Evolutionary conservation across 257 asterid genomes (phyloP), one percentile per base, ranked within the genome.

Genomic region (Vinca minor): DNA sequence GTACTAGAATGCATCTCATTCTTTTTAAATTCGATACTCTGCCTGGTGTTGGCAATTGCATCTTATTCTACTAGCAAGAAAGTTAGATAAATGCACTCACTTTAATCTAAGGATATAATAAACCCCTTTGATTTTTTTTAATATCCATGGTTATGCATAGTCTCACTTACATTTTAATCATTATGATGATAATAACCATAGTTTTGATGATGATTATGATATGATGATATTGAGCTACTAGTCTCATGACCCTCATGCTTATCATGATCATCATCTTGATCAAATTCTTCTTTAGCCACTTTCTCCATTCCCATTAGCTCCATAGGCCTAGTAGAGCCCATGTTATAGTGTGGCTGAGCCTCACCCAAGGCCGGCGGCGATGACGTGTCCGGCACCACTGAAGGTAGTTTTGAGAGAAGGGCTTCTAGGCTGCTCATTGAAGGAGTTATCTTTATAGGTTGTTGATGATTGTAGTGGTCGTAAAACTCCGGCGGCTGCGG

Each of bases 371-470:
- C 58, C 5, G 71, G 48, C 5, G 71, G 32, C 0, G 92, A 21
- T 1, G 87, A 13, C 2, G 58, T 34, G 1, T n/a, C n/a, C n/a
- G 89, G 89, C 42, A 68, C 80, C 35, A 93, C 98, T 0, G 96
- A 85, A 4, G 98, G 98, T 0, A 93, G 85, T 38, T 93, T 93
- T 4, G 98, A 93, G 53, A 93, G 86, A 53, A 93, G 95, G 70
- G 98, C 95, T 66, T 93, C 97, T 0, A 93, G 96, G 74, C 98
- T 93, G 75, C 87, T 93, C 98, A 93, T 89, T 3, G 98, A 93
- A 0, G 96, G 98, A 17, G 97, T 71, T 20, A 92, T 79, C 49
- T 78, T 87, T 85, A 87, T 77, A 35, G 73, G 36, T 44, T 76
- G 73, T 15, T 76, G 82, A 47, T 34, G 3, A 34, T 68, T 59